phyloP scores from a whole-genome alignment of 2,329 filamentous ascomycete species.

The Elsinoe arachidis region DNA sequence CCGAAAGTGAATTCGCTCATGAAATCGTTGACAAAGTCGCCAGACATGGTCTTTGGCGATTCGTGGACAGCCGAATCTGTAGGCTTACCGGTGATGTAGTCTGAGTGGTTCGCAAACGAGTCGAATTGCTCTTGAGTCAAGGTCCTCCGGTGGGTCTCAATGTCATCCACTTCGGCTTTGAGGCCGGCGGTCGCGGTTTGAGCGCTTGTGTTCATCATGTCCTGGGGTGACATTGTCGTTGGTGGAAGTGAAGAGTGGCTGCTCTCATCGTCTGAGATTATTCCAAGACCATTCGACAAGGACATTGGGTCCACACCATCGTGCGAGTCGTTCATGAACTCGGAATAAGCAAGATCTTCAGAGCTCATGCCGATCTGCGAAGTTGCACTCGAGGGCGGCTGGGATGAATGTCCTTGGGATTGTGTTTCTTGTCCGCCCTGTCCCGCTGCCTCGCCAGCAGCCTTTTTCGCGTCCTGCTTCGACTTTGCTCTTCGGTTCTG shows the following conservation, averaged over 20 bases:
- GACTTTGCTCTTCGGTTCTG: conserved; percentile 46
- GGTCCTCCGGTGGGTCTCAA: conserved; percentile 27
- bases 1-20: conserved; percentile 5
- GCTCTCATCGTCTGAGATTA: neutral
- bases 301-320: conserved; percentile 15
- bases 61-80: neutral
- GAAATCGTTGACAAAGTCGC: conserved; percentile 1
- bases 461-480: conserved; percentile 45
- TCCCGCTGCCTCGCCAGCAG: conserved; percentile 19
- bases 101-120: conserved; percentile 23
- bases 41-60: conserved; percentile 7
- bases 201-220: conserved; percentile 2
- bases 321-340: conserved; percentile 27
- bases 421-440: conserved; percentile 10
- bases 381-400: neutral
- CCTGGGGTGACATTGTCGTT: conserved; percentile 12
- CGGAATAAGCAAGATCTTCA: conserved; percentile 26
- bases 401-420: conserved; percentile 3
- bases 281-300: conserved; percentile 15
- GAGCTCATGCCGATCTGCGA: conserved; percentile 19
- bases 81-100: conserved; percentile 7
- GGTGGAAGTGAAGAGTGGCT: neutral
- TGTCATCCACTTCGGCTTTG: conserved; percentile 7
- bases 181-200: conserved; percentile 3
- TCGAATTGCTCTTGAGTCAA: conserved; percentile 31